These are phyloP conservation scores for Leptodontidium sp. DNA, from an alignment of 2,329 filamentous ascomycete species.

Conservation along the genomic window DNA sequence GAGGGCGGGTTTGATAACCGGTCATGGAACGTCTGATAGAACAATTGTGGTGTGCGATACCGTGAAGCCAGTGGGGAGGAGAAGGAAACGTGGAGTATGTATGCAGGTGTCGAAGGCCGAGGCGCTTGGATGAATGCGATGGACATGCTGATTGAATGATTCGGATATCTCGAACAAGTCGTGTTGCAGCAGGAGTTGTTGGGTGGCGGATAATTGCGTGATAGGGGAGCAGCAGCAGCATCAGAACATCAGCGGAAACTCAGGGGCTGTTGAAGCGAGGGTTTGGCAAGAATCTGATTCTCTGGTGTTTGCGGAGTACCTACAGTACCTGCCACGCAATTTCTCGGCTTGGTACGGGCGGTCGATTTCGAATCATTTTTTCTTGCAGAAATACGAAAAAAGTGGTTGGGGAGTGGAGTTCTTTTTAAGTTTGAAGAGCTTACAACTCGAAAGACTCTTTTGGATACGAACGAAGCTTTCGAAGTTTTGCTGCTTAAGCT, in stretches of 20 bases:
- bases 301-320: no score
- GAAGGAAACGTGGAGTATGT: not conserved
- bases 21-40: not conserved
- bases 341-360: no score
- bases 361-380: no score
- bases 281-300: not conserved
- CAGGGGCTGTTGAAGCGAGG: no score
- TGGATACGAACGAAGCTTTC: slow-evolving; percentile 1
- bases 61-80: not conserved
- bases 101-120: not conserved
- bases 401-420: not conserved
- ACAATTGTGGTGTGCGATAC: not conserved
- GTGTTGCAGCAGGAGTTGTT: not conserved
- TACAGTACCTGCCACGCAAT: no score
- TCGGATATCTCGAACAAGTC: not conserved
- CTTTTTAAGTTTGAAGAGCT: not conserved
- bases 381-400: not conserved
- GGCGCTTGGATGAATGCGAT: not conserved
- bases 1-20: not conserved
- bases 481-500: not conserved
- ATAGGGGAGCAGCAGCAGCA: not conserved
- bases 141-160: not conserved
- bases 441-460: not conserved
- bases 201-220: not conserved
- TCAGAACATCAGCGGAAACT: not conserved